Evolutionary conservation across 768 basidiomycete genomes (phyloP).

Genomic region (Paxillus rubicundulus): DNA sequence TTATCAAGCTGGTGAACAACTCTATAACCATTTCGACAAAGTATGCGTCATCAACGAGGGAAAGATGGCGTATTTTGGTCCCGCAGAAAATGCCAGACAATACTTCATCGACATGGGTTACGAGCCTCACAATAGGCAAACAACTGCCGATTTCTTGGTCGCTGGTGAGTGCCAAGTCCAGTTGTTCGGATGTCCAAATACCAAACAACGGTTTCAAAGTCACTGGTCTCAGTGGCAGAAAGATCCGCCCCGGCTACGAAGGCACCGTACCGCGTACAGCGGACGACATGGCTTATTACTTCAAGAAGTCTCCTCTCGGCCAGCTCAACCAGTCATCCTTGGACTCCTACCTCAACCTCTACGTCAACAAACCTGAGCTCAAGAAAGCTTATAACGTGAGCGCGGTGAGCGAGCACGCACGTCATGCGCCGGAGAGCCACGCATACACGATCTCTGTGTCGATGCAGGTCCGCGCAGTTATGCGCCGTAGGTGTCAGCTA

Average conservation of each 20-base stretch:
- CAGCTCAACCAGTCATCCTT: conserved; percentile 45
- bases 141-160: conserved; percentile 60
- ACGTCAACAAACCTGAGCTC: conserved; percentile 44
- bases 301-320: conserved; percentile 40
- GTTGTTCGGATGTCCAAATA: background rate
- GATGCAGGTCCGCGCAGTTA: conserved; percentile 44
- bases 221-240: conserved; percentile 61
- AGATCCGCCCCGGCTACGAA: conserved; percentile 40
- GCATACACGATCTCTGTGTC: conserved; percentile 46
- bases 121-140: conserved; percentile 52
- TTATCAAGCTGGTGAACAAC: conserved; percentile 76
- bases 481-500: conserved; percentile 45
- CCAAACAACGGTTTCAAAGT: conserved; percentile 38
- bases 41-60: conserved; percentile 60
- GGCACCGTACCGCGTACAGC: conserved; percentile 49
- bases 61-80: conserved; percentile 55
- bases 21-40: conserved; percentile 67
- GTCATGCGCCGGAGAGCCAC: conserved; percentile 37
- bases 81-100: conserved; percentile 47
- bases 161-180: conserved; percentile 24
- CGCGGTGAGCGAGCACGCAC: conserved; percentile 50
- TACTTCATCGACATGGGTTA: too few relatives aligned
- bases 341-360: conserved; percentile 41
- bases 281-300: conserved; percentile 53
- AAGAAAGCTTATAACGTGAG: conserved; percentile 45